Conservation (phyloP, 2,329 filamentous ascomycete genomes). For the Onygena corvina region DNA sequence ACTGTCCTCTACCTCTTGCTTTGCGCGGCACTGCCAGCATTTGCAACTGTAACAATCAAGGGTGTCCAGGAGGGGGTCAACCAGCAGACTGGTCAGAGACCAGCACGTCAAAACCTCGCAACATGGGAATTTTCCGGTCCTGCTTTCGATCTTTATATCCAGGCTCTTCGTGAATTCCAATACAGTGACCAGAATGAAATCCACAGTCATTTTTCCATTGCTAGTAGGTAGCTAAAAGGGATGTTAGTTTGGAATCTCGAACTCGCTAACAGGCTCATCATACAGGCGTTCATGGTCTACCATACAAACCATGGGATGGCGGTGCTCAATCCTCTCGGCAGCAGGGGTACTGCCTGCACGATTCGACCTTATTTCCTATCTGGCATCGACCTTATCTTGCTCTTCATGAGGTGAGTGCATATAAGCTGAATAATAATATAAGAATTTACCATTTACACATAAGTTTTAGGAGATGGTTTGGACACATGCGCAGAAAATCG, state of each 20-base stretch:
- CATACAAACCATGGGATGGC: conserved; percentile 48
- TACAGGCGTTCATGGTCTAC: conserved; percentile 70
- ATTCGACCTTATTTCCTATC: conserved; percentile 60
- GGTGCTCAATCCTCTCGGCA: conserved; percentile 37
- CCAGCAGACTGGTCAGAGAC: conserved; percentile 21
- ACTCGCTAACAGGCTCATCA: background rate
- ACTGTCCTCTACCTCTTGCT: conserved; percentile 4
- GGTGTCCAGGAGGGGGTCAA: conserved; percentile 22
- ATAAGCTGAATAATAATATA: background rate
- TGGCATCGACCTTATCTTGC: conserved; percentile 77
- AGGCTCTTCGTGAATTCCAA: conserved; percentile 63
- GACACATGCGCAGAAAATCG: conserved; percentile 29
- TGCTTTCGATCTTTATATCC: conserved; percentile 62
- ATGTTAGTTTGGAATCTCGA: background rate
- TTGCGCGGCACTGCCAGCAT: background rate
- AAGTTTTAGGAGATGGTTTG: conserved; percentile 28
- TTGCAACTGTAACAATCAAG: conserved; percentile 12
- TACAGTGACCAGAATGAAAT: conserved; percentile 50
- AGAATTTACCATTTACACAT: background rate
- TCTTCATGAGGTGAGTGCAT: conserved; percentile 41
- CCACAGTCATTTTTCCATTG: conserved; percentile 66
- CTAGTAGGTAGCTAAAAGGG: conserved; percentile 42
- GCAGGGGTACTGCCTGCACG: conserved; percentile 66
- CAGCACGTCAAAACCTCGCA: conserved; percentile 53
- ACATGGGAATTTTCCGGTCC: conserved; percentile 48